These are phyloP conservation scores for Escovopsis sp. DNA, from an alignment of 2,329 filamentous ascomycete genomes.

Conservation along the genomic window DNA sequence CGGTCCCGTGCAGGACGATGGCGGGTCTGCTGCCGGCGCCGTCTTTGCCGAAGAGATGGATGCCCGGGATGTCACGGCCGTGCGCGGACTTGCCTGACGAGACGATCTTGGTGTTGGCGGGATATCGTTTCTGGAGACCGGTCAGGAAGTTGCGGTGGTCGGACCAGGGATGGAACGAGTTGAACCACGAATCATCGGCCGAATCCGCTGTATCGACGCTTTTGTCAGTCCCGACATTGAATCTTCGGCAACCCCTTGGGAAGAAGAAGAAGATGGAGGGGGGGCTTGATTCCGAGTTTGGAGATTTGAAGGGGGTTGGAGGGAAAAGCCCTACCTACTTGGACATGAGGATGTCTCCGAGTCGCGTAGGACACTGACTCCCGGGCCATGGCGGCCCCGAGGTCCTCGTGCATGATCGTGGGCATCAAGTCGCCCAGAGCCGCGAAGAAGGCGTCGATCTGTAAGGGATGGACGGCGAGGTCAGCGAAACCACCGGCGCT, in stretches of 20 bases:
- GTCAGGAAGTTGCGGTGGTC: slow-evolving; percentile 34
- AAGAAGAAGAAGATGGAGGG: too few species aligned
- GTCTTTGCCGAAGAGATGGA: slow-evolving; percentile 36
- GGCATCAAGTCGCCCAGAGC: slow-evolving; percentile 17
- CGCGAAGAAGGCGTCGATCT: slow-evolving; percentile 18
- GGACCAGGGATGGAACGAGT: slow-evolving; percentile 34
- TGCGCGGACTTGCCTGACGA: slow-evolving; percentile 30
- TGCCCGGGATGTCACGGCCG: slow-evolving; percentile 42
- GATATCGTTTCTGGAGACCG: slow-evolving; percentile 27
- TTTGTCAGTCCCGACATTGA: too few species aligned
- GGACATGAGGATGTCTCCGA: too few species aligned
- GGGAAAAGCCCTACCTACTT: too few species aligned
- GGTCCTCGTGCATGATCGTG: slow-evolving; percentile 22
- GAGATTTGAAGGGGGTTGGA: too few species aligned
- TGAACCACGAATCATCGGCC: slow-evolving; percentile 28
- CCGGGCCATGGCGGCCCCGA: slow-evolving; percentile 21
- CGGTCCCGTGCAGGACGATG: slow-evolving; percentile 39
- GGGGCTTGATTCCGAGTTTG: too few species aligned
- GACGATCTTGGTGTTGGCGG: slow-evolving; percentile 32
- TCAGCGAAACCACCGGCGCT: slow-evolving; percentile 22
- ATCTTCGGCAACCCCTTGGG: too few species aligned
- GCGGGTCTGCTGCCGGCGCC: slow-evolving; percentile 32
- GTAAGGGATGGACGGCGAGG: slow-evolving; percentile 22
- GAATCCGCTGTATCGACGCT: background rate
- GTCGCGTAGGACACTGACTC: slow-evolving; percentile 11